These are phyloP conservation scores for Marasmius tenuissimus DNA, from an alignment of 1,284 basidiomycete genomes.

Conservation along the genomic window DNA sequence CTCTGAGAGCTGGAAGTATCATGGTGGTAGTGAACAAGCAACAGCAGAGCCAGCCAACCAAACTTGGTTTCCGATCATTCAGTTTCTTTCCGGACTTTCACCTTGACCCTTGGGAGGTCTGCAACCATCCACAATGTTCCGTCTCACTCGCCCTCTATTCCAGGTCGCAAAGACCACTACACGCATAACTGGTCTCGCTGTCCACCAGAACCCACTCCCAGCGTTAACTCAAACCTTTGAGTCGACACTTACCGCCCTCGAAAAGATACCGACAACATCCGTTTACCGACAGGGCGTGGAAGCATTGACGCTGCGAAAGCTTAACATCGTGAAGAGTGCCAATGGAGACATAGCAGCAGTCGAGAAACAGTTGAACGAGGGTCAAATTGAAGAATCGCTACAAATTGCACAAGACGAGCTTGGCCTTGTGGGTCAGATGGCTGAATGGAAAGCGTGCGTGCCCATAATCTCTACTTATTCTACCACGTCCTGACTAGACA, in stretches of 20 bases:
- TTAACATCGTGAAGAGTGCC: constrained; percentile 71
- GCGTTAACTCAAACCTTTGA: constrained; percentile 78
- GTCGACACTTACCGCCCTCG: constrained; percentile 74
- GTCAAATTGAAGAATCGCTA: constrained; percentile 83
- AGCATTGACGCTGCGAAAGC: constrained; percentile 82
- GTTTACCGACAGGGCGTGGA: constrained; percentile 92
- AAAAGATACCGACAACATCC: constrained; percentile 73
- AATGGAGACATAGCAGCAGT: constrained; percentile 64
- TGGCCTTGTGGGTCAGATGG: constrained; percentile 78
- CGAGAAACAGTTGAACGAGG: constrained; percentile 75
- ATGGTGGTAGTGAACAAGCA: constrained; percentile 16
- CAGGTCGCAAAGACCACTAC: constrained; percentile 76
- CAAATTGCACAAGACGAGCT: constrained; percentile 86
- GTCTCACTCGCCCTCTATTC: constrained; percentile 72
- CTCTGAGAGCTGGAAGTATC: constrained; percentile 16
- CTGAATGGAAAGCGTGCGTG: constrained; percentile 95
- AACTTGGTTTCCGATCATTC: background rate
- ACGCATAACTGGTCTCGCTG: constrained; percentile 73
- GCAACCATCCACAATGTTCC: constrained; percentile 59
- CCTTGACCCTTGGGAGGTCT: background rate
- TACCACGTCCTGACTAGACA: constrained; percentile 8
- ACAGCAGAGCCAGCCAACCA: constrained; percentile 17
- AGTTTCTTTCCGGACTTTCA: background rate
- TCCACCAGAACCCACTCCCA: constrained; percentile 80
- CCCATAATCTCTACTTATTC: constrained; percentile 6